Evolutionary conservation across 148 eudicot genomes (phyloP), one percentile per base, ranked within the genome.

Genomic region (Rhododendron vialii): DNA sequence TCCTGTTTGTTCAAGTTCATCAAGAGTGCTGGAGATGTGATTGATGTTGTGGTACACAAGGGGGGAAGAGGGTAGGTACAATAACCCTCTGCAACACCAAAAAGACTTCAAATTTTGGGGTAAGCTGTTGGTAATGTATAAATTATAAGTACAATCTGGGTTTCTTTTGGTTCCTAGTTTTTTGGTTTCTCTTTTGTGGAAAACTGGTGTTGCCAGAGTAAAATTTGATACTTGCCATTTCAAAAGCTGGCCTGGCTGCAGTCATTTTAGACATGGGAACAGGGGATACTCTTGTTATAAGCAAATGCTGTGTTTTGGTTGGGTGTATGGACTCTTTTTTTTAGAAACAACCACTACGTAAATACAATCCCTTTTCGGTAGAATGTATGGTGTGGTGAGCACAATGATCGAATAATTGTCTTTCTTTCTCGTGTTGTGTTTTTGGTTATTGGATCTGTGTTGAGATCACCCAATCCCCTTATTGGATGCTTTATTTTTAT

Each of bases 1-100:
- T 57, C 50, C 48, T 82, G 84, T 36, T 35, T 35, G 71, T 82
- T 82, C 30, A 20, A 55, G 30, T 82, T 82, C 84, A 57, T 36
- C 35, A 69, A 0, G 20, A 36, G 30, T 59, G 35, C 69, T 82
- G 84, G 28, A 18, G 35, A 59, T 82, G 7, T 82, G 2, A 59
- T 82, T 59, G 71, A 82, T 20, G 84, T 82, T 3, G 24, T 13
- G 81, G 83, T 80, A 1, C 43, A 1, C 2, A 79, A 26, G 15
- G 15, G 15, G 82, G 7, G 81, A 2, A 0, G 73, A 26, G 8
- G 30, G 33, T 11, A n/a, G 33, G 73, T 0, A 30, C 13, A 69
- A 3, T 22, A 53, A 53, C 12, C 35, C 36, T 69, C 5, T 30
- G 28, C 71, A 65, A 10, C 71, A n/a, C 28, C 71, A 65, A 24